Percentiles rank a stretch among this genome's conserved stretches.
Evolutionary conservation across 108 stramenopile species (phyloP).

Genomic region (Pseudonitzschia pungens): DNA sequence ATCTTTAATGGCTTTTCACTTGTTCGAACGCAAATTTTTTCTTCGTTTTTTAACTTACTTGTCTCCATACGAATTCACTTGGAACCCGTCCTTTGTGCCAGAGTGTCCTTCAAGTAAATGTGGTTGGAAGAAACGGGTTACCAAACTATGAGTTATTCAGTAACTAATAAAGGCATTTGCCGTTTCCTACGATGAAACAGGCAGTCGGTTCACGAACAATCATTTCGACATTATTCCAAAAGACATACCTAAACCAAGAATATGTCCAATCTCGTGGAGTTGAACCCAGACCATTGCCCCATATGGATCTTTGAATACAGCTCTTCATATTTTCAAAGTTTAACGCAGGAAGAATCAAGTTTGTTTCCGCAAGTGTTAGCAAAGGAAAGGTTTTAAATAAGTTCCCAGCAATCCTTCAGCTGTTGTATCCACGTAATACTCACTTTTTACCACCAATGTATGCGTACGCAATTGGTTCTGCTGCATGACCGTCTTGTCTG

Average conservation of each 20-base stretch:
- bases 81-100: too few relatives aligned
- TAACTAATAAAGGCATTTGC: neutral
- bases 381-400: neutral
- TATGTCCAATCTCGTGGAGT: constrained; percentile 59
- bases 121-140: neutral
- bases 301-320: constrained; percentile 1
- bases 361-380: neutral
- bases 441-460: neutral
- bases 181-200: neutral
- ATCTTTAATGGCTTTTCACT: neutral
- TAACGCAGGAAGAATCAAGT: neutral
- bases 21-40: constrained; percentile 48
- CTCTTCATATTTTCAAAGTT: neutral
- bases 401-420: neutral
- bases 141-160: neutral
- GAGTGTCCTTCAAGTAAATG: neutral
- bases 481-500: neutral
- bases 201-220: neutral
- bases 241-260: neutral
- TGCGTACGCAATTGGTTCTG: neutral
- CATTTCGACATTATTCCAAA: neutral
- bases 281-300: constrained; percentile 20
- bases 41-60: constrained; percentile 41
- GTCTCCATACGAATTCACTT: neutral
- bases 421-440: neutral